Percentiles rank a stretch among this genome's conserved stretches.
These are phyloP conservation scores for Zygoascus bituminiphila DNA, from an alignment of 805 yeast genomes.

Conservation along the genomic window DNA sequence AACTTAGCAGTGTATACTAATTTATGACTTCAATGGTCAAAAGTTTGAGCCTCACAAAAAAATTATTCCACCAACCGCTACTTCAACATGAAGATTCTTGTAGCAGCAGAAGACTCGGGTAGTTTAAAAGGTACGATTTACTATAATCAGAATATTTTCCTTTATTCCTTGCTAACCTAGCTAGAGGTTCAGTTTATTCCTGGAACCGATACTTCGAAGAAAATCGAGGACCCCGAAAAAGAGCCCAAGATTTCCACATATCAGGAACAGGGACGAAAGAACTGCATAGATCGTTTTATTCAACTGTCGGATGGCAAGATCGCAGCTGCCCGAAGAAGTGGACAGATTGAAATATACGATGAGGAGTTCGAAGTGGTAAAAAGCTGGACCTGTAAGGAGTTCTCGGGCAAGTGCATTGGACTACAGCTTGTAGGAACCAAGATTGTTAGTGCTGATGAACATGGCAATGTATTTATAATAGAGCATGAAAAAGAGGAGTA, in stretches of 20 bases:
- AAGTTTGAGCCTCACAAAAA: neutral
- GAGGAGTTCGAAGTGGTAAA: constrained; percentile 14
- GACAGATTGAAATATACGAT: constrained; percentile 19
- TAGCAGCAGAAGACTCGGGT: constrained; percentile 46
- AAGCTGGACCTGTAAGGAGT: constrained; percentile 5
- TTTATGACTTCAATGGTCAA: too few species aligned
- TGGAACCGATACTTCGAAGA: constrained; percentile 75
- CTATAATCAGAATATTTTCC: neutral
- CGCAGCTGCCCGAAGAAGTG: constrained; percentile 14
- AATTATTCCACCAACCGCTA: neutral
- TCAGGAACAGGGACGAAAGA: constrained; percentile 32
- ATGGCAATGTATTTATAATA: constrained; percentile 3
- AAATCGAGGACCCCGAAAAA: constrained; percentile 36
- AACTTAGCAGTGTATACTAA: too few species aligned
- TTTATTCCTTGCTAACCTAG: constrained; percentile 2
- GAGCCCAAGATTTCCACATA: constrained; percentile 45
- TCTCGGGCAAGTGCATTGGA: neutral
- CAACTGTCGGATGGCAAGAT: constrained; percentile 2
- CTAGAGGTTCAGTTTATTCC: constrained; percentile 48
- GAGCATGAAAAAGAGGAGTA: constrained; percentile 3
- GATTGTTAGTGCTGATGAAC: neutral
- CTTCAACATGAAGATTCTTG: constrained; percentile 45
- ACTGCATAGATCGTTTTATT: constrained; percentile 24
- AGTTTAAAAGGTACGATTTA: constrained; percentile 31
- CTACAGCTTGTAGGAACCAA: neutral